Base-by-base conservation (phyloP, 495 filamentous ascomycete species). In the Aspergillus indologenus region DNA sequence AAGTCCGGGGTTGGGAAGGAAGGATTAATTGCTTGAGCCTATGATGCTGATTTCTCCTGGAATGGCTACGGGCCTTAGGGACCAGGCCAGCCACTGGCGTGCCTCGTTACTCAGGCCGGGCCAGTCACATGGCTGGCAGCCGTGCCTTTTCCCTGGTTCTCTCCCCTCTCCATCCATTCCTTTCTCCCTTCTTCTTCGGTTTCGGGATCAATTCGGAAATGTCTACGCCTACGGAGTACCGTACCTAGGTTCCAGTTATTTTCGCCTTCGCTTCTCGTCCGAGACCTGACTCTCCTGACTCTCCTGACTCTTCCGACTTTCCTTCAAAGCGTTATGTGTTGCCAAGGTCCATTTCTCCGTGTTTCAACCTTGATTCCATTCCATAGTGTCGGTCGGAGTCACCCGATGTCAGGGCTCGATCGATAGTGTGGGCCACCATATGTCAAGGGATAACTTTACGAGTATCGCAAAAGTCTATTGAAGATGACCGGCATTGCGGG, bases 1-100 rank as follows among this genome's bases (percentile, higher is more conserved):
- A 51, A 51, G 48, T 51, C 48, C 23, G 48, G 48, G 23, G 48
- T 51, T 51, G 23, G 19, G 12, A 29, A 29, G 26, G 9, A n/a
- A n/a, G 4, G 4, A 29, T 9, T 29, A 9, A 29, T 29, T 3
- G 26, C 4, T 14, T 7, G 12, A 9, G 34, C 5, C 12, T 4
- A 8, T 15, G 34, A 40, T 40, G 34, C 5, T 40, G 34, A 40
- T 40, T 40, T 8, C 7, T 40, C 34, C 12, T 40, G 34, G 34
- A 40, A 40, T 40, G 34, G 12, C 2, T 2, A 40, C 26, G 34
- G 12, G 34, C 34, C 34, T 40, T 4, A 40, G 34, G 34, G 34
- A 40, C 34, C 34, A 40, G 34, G 34, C 34, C 34, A 7, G 34
- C 5, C 5, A 40, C 34, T 40, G 34, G 34, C 34, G 12, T 2